phyloP scores from a whole-genome alignment of 177 flowering plant species.

The Viscum album region DNA sequence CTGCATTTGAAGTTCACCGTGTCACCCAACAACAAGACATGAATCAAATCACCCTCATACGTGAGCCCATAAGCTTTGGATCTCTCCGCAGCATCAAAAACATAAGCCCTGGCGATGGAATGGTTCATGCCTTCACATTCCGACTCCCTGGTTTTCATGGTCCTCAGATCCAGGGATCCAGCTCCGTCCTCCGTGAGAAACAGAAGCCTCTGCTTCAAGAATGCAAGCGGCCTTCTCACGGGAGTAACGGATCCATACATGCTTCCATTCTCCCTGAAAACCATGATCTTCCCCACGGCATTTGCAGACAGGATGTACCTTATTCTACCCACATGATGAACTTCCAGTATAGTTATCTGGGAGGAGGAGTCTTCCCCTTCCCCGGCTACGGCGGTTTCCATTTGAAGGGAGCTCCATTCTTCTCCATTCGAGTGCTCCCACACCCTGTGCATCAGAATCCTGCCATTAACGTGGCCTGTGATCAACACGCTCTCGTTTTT shows the following conservation, averaged over 20 bases:
- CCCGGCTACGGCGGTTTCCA: constrained; percentile 35
- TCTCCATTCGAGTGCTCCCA: constrained; percentile 64
- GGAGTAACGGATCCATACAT: constrained; percentile 46
- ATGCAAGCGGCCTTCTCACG: constrained; percentile 52
- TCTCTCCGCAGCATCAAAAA: constrained; percentile 76
- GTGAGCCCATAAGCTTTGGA: constrained; percentile 89
- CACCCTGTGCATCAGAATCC: constrained; percentile 44
- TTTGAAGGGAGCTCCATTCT: constrained; percentile 49
- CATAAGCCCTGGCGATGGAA: constrained; percentile 51
- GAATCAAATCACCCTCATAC: constrained; percentile 67
- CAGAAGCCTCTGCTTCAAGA: constrained; percentile 86
- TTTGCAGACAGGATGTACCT: constrained; percentile 57
- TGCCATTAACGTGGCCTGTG: constrained; percentile 74
- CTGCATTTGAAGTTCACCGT: constrained; percentile 80
- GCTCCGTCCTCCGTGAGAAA: constrained; percentile 86
- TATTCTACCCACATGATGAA: constrained; percentile 69
- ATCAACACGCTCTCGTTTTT: constrained; percentile 77
- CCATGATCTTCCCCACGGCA: constrained; percentile 44
- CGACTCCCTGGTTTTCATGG: constrained; percentile 62
- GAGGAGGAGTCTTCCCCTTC: constrained; percentile 23
- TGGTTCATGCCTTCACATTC: constrained; percentile 85
- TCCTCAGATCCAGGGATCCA: constrained; percentile 84
- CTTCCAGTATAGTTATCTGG: constrained; percentile 46
- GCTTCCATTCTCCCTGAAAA: constrained; percentile 61
- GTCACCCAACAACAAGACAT: constrained; percentile 72